These are phyloP conservation scores for Kwoniella sp. DNA, from an alignment of 768 basidiomycete species.

Conservation along the genomic window DNA sequence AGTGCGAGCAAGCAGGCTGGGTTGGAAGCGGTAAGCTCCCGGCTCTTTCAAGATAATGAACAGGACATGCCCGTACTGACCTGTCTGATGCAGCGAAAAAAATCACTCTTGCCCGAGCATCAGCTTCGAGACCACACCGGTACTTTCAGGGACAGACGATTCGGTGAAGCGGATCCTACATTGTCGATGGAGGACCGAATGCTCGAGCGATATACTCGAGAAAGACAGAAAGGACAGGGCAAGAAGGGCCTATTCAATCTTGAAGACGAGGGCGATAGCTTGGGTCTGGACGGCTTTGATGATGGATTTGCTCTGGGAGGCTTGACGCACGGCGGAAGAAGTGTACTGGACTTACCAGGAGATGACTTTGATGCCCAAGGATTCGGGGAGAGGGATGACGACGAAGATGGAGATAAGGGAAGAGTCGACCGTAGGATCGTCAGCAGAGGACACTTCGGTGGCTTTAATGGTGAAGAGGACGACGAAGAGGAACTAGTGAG, in stretches of 20 bases:
- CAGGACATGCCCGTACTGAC: not conserved
- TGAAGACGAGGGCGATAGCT: conserved; percentile 66
- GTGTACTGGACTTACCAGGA: conserved; percentile 50
- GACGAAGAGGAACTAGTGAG: conserved; percentile 62
- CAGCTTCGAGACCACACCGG: conserved; percentile 79
- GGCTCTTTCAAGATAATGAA: not conserved
- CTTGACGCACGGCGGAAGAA: conserved; percentile 54
- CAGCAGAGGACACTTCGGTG: conserved; percentile 76
- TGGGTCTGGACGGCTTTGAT: conserved; percentile 35
- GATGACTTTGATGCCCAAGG: conserved; percentile 55
- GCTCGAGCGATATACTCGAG: conserved; percentile 91
- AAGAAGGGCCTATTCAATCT: conserved; percentile 82
- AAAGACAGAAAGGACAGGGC: conserved; percentile 63
- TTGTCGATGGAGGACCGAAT: conserved; percentile 96
- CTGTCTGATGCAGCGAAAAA: conserved; percentile 68
- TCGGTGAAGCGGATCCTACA: conserved; percentile 90
- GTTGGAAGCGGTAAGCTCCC: conserved; percentile 72
- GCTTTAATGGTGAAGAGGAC: conserved; percentile 73
- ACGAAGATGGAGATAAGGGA: conserved; percentile 68
- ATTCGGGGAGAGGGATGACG: conserved; percentile 47
- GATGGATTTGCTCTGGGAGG: conserved; percentile 48
- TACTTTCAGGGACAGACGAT: conserved; percentile 88
- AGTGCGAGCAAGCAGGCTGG: conserved; percentile 88
- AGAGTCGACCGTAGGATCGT: conserved; percentile 72
- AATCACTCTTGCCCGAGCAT: conserved; percentile 84